Base-by-base conservation (phyloP, 1,284 basidiomycete genomes). In the Apiotrichum laibachii region DNA sequence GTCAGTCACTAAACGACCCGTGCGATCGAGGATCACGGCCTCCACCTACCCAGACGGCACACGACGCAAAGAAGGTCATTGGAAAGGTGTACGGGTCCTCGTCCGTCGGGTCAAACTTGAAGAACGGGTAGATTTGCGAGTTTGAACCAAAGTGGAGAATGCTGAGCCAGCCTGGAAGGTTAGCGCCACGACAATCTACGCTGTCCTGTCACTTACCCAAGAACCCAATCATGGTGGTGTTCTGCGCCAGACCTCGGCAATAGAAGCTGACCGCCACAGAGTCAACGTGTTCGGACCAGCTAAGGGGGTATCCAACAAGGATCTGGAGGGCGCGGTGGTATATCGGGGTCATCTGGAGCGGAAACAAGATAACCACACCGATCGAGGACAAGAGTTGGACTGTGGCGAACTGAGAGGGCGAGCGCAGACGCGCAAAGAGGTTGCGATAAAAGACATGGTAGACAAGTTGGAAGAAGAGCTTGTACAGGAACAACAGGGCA, bases 81-180 rank as follows among this genome's bases (percentile, higher is more conserved):
- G 74, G 73, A 63, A 83, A 84, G n/a, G 81, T 84, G 71, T 84
- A 84, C 4, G 82, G 82, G 63, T 83, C 82, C 53, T 78, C 77
- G n/a, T 72, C 69, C 0, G 70, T 77, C 56, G 67, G 79, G 58
- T 65, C 75, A 66, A 84, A 83, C 18, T 78, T 72, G 70, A 84
- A 84, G 75, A 83, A 84, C 2, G 83, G 83, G 67, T 84, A 84
- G 49, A 84, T 77, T 18, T 78, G 76, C 11, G 70, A 66, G 63
- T 84, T 84, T 1, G 80, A 77, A 0, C 82, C 82, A 63, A 82
- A 83, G 64, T 84, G 82, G 1, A 84, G 70, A 54, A 81, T 81
- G 11, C 72, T 74, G 21, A 80, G 66, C 78, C 78, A 78, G 11
- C 77, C 76, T 77, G 53, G 4, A 1, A 22, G n/a, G 55, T 47